Base-by-base conservation (phyloP, 257 asterid genomes). In the Nicotiana tabacum region DNA sequence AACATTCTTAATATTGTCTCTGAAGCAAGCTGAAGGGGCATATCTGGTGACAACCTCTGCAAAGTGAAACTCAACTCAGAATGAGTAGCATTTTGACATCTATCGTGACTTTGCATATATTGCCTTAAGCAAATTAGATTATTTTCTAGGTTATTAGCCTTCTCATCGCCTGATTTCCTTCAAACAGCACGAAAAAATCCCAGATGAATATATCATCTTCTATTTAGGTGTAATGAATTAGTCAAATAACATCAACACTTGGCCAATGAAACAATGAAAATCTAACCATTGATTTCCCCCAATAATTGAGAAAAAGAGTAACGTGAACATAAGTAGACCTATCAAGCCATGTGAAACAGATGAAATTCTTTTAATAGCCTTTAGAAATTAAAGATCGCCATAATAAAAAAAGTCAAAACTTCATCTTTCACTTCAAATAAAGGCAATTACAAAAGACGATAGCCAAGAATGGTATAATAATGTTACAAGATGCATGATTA, bases 21-120 rank as follows among this genome's bases (percentile, higher is more conserved):
- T 4, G 98, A 94, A 66, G 95, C 99, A 83, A 92, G 95, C 84
- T 90, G 97, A 86, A 96, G 95, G 70, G 99, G 97, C 93, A 90
- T 90, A 82, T 90, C 91, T 67, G 93, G 91, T 18, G 99, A 92
- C 88, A 96, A 85, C 83, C 97, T 93, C 99, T 96, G 96, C 87
- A 85, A 60, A 87, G 82, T 66, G 82, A 86, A 82, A 61, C 76
- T 13, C 39, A 72, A 72, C 61, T 72, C 61, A 72, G 61, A 72
- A 48, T 46, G 61, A 72, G 39, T 72, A 72, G 48, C 79, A 48
- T 72, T 39, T 39, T 72, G 61, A 46, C 79, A 24, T 24, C 61
- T 16, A 32, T 72, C 48, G 79, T 24, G 37, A 72, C 37, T 46
- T 43, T 46, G 37, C 10, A 18, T 18, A 72, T 24, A 72, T 58